Percentiles rank a stretch among this genome's conserved stretches.
phyloP scores from a whole-genome alignment of 176 grass and related monocot species.

The Saccharum spontaneum region DNA sequence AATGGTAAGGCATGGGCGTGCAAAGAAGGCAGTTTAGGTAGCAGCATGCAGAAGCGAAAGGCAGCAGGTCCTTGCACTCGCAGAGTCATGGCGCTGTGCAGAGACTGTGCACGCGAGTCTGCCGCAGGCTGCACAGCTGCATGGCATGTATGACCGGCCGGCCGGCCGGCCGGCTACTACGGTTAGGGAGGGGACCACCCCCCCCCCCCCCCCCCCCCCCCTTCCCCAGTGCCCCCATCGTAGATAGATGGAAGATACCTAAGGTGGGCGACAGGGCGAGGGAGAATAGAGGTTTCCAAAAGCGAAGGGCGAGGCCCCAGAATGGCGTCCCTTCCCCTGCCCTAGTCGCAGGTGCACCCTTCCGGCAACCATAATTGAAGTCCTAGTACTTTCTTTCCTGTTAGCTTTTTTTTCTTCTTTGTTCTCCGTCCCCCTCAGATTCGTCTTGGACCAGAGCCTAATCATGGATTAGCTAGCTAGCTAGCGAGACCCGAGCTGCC shows the following conservation, averaged over 20 bases:
- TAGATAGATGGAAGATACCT: conserved; percentile 39
- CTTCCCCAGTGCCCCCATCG: not conserved
- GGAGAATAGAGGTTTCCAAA: conserved; percentile 97
- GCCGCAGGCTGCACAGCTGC: conserved; percentile 9
- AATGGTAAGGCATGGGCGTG: conserved; percentile 47
- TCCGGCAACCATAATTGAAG: conserved; percentile 67
- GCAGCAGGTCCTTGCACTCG: conserved; percentile 29
- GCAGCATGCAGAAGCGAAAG: conserved; percentile 42
- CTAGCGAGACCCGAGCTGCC: not conserved
- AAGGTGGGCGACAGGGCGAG: conserved; percentile 38
- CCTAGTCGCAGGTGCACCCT: conserved; percentile 71
- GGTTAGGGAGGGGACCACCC: conserved; percentile 43
- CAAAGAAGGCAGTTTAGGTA: conserved; percentile 36
- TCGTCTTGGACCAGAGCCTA: conserved; percentile 32
- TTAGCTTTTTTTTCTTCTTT: not conserved
- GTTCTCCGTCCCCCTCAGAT: not conserved
- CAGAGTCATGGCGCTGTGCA: conserved; percentile 45
- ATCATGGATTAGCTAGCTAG: conserved; percentile 26
- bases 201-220: no score
- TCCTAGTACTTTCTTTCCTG: conserved; percentile 16
- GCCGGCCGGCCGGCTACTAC: not conserved
- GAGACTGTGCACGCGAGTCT: conserved; percentile 1
- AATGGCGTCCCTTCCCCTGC: conserved; percentile 54
- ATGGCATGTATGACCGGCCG: conserved; percentile 44
- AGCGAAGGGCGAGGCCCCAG: conserved; percentile 60